phyloP scores from a whole-genome alignment of 1,139 yeast species.

The Tardiomyces blankii region DNA sequence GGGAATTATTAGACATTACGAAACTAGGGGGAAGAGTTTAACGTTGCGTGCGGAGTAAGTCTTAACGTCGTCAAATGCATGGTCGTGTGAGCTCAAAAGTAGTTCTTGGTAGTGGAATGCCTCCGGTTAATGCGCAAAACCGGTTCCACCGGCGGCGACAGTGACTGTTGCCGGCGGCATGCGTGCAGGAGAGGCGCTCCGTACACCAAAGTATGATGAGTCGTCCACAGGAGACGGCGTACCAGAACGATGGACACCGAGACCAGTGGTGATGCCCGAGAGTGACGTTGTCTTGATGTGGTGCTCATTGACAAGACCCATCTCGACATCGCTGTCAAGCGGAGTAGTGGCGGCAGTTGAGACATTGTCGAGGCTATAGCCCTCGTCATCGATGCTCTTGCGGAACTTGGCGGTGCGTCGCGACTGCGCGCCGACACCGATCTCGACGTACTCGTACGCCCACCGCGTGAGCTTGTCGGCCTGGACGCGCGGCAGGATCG shows the following conservation, averaged over 20 bases:
- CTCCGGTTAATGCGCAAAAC: neutral
- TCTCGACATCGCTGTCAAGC: neutral
- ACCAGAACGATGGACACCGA: neutral
- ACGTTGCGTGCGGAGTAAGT: neutral
- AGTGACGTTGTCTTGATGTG: neutral
- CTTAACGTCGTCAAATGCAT: neutral
- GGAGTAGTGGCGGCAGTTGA: neutral
- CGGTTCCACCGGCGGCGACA: neutral
- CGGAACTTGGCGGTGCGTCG: conserved; percentile 18
- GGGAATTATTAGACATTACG: neutral
- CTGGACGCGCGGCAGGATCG: conserved; percentile 61
- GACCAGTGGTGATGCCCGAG: neutral
- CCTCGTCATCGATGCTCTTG: conserved; percentile 22
- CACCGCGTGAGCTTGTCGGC: conserved; percentile 65
- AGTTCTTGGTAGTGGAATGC: too few species aligned
- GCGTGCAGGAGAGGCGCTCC: neutral
- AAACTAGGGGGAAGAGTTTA: neutral
- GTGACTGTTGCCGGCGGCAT: neutral
- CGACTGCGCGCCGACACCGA: conserved; percentile 17
- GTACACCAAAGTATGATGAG: neutral
- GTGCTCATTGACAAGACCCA: neutral
- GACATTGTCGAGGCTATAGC: neutral
- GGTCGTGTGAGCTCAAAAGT: neutral
- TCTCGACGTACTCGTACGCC: conserved; percentile 48
- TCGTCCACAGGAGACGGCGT: neutral